Evolutionary conservation across 208 protist species (phyloP).

Genomic region (Trypanosoma mega): DNA sequence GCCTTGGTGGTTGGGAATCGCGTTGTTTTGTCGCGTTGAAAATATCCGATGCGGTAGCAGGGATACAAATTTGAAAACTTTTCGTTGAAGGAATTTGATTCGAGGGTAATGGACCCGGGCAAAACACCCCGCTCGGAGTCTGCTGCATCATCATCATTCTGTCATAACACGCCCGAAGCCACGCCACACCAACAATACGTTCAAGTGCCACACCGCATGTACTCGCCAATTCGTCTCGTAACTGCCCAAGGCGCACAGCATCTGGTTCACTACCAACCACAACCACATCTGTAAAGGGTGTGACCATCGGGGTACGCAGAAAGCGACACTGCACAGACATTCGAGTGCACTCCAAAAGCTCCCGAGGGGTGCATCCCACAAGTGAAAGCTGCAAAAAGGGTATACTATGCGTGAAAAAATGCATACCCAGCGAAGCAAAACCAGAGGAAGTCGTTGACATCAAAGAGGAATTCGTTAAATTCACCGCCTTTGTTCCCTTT

Average conservation of each 20-base stretch:
- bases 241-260: neutral
- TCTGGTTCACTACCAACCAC: slow-evolving; percentile 55
- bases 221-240: slow-evolving; percentile 10
- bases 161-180: slow-evolving; percentile 22
- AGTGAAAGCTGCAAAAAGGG: slow-evolving; percentile 55
- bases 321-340: slow-evolving; percentile 55
- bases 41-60: neutral
- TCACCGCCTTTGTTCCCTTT: slow-evolving; percentile 11
- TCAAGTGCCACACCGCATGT: slow-evolving; percentile 20
- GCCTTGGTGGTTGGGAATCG: too few species aligned
- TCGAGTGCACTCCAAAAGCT: slow-evolving; percentile 31
- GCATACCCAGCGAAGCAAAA: too few species aligned
- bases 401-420: slow-evolving; percentile 24
- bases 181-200: slow-evolving; percentile 23
- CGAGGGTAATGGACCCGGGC: slow-evolving; percentile 12
- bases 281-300: slow-evolving; percentile 61
- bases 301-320: slow-evolving; percentile 50
- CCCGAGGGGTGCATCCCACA: slow-evolving; percentile 45
- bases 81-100: slow-evolving; percentile 16
- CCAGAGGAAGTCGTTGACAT: too few species aligned
- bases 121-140: neutral
- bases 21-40: slow-evolving; percentile 1
- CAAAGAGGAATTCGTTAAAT: too few species aligned
- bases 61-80: slow-evolving; percentile 6
- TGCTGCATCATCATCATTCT: slow-evolving; percentile 8